These are phyloP conservation scores for Cadophora sp. DNA, from an alignment of 2,329 filamentous ascomycete genomes.

Conservation along the genomic window DNA sequence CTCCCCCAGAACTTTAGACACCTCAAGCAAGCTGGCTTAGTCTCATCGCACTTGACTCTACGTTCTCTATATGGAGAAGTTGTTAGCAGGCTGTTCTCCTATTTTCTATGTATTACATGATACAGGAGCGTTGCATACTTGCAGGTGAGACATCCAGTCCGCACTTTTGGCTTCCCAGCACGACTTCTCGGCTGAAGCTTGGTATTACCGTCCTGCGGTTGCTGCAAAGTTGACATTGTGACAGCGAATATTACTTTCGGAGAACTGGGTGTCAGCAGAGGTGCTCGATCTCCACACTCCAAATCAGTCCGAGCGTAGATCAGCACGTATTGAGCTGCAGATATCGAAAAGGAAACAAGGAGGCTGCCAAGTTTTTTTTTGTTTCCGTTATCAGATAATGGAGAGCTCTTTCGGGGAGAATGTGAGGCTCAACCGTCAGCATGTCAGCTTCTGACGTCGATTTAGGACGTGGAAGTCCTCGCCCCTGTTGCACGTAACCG, in stretches of 20 bases:
- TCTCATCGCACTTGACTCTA: conserved; percentile 21
- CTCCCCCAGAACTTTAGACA: conserved; percentile 22
- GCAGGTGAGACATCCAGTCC: conserved; percentile 18
- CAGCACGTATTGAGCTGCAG: background rate
- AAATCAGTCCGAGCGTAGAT: background rate
- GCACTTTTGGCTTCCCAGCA: conserved; percentile 12
- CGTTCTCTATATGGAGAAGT: background rate
- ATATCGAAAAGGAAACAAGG: background rate
- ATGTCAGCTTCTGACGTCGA: background rate
- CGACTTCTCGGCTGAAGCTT: conserved; percentile 3
- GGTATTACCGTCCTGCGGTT: background rate
- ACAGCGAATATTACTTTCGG: background rate
- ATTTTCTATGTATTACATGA: background rate
- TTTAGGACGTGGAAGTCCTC: background rate
- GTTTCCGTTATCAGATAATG: background rate
- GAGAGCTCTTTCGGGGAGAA: background rate
- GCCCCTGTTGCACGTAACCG: background rate
- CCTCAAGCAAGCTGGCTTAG: conserved; percentile 14
- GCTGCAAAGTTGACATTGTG: background rate
- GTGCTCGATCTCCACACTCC: background rate
- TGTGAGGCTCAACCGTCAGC: background rate
- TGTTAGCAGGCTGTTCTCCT: background rate
- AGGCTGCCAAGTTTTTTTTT: background rate
- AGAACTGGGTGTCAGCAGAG: background rate
- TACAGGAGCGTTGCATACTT: conserved; percentile 2